Evolutionary conservation across 768 basidiomycete species (phyloP).

Genomic region (Lactarius evosmus): DNA sequence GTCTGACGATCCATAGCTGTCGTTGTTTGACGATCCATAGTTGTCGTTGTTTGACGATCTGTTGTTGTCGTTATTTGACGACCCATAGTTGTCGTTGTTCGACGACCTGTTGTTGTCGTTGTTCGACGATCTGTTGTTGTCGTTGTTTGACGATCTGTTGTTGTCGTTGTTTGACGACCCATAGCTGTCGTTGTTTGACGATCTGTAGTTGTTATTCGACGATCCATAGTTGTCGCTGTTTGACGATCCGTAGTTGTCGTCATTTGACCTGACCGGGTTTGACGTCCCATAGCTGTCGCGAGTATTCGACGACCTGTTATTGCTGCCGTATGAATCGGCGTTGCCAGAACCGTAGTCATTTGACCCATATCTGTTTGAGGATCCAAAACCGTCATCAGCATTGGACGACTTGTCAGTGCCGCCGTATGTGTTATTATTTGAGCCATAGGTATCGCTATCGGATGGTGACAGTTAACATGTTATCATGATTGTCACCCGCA

Average conservation of each 20-base stretch:
- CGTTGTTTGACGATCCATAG: constrained; percentile 30
- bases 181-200: neutral
- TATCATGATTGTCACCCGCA: neutral
- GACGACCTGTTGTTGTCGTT: constrained; percentile 32
- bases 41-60: constrained; percentile 9
- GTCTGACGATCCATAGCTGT: constrained; percentile 31
- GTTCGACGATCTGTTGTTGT: constrained; percentile 31
- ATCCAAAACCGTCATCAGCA: neutral
- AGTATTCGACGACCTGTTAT: constrained; percentile 26
- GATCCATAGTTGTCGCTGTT: constrained; percentile 33
- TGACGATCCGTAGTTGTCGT: constrained; percentile 24
- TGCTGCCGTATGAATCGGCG: constrained; percentile 11
- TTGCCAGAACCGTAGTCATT: neutral
- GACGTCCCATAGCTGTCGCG: constrained; percentile 19
- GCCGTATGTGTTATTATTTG: neutral
- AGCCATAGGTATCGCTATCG: neutral
- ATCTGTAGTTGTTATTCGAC: constrained; percentile 25
- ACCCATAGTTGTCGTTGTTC: constrained; percentile 25
- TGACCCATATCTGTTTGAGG: neutral
- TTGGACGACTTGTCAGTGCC: neutral
- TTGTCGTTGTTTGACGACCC: constrained; percentile 10
- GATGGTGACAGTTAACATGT: neutral
- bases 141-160: constrained; percentile 30
- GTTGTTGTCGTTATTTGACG: neutral
- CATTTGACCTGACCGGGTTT: neutral